Conservation (phyloP, 1,139 yeast genomes). For the Geotrichum klebahnii region DNA sequence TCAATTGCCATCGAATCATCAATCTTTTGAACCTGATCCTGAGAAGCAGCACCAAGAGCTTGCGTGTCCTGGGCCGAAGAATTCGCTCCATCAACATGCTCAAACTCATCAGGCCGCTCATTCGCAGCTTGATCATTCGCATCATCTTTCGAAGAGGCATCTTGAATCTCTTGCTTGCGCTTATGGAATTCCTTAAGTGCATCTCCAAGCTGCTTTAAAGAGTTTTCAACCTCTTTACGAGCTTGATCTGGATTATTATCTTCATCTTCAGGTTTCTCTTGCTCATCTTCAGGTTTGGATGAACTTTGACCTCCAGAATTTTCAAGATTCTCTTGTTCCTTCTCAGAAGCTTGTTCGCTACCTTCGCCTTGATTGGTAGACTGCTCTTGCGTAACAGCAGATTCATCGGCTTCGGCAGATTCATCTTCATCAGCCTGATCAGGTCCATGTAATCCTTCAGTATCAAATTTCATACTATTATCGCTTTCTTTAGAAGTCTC, state of each 20-base stretch:
- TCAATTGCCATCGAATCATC: constrained; percentile 87
- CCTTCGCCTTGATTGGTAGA: constrained; percentile 74
- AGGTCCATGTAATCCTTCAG: constrained; percentile 40
- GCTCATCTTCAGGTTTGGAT: constrained; percentile 28
- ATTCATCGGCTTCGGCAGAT: constrained; percentile 33
- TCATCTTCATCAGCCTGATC: constrained; percentile 54
- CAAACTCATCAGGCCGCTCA: constrained; percentile 80
- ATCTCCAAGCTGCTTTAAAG: constrained; percentile 84
- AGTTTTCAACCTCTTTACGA: constrained; percentile 70
- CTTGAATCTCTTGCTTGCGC: constrained; percentile 76
- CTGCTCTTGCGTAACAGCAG: constrained; percentile 61
- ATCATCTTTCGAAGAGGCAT: constrained; percentile 43
- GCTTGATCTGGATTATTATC: constrained; percentile 50
- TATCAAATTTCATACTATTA: constrained; percentile 30
- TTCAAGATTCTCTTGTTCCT: constrained; percentile 48
- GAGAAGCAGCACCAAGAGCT: constrained; percentile 85
- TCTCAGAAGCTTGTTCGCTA: constrained; percentile 61
- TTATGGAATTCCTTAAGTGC: constrained; percentile 86
- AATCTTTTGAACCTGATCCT: constrained; percentile 71
- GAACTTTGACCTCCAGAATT: constrained; percentile 28
- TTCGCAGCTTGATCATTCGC: constrained; percentile 45
- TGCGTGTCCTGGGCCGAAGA: constrained; percentile 74
- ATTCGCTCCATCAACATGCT: constrained; percentile 78
- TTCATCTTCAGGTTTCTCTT: constrained; percentile 25
- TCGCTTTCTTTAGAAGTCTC: constrained; percentile 27